These are phyloP conservation scores for Stereocaulon alpinum DNA, from an alignment of 495 filamentous ascomycete species.

Conservation along the genomic window DNA sequence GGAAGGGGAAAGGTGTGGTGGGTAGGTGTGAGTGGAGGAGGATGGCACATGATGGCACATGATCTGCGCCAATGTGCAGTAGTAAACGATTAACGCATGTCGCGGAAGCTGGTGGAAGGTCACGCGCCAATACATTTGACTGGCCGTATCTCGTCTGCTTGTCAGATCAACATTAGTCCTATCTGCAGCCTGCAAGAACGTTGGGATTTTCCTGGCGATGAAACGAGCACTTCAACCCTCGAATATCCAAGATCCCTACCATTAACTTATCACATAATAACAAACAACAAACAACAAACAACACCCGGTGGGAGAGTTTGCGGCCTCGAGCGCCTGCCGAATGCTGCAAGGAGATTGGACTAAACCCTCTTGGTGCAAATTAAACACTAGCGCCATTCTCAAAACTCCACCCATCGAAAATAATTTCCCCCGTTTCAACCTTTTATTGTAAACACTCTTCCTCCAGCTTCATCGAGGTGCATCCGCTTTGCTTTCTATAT, in stretches of 20 bases:
- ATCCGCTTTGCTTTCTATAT: slow-evolving; percentile 16
- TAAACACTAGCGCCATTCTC: slow-evolving; percentile 3
- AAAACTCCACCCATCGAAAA: background rate
- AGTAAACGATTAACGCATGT: slow-evolving; percentile 3
- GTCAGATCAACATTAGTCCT: background rate
- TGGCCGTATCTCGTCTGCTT: background rate
- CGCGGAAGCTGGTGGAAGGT: background rate
- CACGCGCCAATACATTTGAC: slow-evolving; percentile 3
- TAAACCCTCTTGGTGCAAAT: slow-evolving; percentile 5
- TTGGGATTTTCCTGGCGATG: background rate
- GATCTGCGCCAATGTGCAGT: background rate
- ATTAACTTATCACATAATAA: too few species aligned
- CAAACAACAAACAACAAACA: too few species aligned
- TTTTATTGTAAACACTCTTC: background rate
- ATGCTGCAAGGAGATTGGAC: slow-evolving; percentile 6
- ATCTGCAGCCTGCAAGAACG: slow-evolving; percentile 1
- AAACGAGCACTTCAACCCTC: too few species aligned
- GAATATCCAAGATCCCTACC: too few species aligned
- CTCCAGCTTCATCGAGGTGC: slow-evolving; percentile 16
- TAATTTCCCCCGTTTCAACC: slow-evolving; percentile 24
- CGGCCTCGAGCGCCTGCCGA: slow-evolving; percentile 2
- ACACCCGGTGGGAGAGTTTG: background rate
- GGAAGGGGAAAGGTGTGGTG: background rate
- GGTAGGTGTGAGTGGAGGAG: background rate
- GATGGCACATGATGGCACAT: background rate